These are phyloP conservation scores for Podospora pseudopauciseta DNA, from an alignment of 495 filamentous ascomycete genomes.

Conservation along the genomic window DNA sequence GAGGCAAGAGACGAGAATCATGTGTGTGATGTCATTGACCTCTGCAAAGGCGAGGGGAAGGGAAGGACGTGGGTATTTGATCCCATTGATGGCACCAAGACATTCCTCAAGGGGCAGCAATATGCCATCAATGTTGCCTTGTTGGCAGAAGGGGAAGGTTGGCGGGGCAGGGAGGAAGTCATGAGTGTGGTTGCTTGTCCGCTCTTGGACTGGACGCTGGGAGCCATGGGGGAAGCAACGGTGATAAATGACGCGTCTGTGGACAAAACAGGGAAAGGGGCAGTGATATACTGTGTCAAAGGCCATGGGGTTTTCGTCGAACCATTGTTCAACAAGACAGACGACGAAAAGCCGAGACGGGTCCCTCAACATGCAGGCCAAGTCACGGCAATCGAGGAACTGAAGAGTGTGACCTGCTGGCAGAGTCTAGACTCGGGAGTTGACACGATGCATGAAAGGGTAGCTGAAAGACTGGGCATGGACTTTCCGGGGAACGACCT, in stretches of 20 bases:
- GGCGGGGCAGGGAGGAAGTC: conserved; percentile 24
- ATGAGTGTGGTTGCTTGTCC: conserved; percentile 54
- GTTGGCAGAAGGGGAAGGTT: conserved; percentile 26
- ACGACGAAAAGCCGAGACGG: not conserved
- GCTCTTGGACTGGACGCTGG: conserved; percentile 42
- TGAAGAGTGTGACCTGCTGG: conserved; percentile 41
- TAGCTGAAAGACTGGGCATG: conserved; percentile 47
- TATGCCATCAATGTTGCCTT: conserved; percentile 54
- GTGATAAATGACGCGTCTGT: conserved; percentile 41
- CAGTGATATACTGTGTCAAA: conserved; percentile 54
- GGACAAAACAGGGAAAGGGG: conserved; percentile 51
- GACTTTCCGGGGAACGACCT: conserved; percentile 53
- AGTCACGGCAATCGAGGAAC: conserved; percentile 25
- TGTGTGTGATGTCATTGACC: conserved; percentile 38
- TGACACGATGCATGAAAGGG: conserved; percentile 41
- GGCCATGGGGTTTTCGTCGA: conserved; percentile 55
- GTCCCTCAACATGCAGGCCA: conserved; percentile 26
- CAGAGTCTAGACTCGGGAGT: conserved; percentile 40
- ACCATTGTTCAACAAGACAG: conserved; percentile 31
- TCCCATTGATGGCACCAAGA: conserved; percentile 68
- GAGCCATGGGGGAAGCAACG: conserved; percentile 20
- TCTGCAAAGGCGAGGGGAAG: conserved; percentile 43
- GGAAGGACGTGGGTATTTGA: conserved; percentile 61
- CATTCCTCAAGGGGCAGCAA: conserved; percentile 59
- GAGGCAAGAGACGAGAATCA: conserved; percentile 24